Base-by-base conservation (phyloP, 768 basidiomycete species). In the Podaxis carcinomalis region DNA sequence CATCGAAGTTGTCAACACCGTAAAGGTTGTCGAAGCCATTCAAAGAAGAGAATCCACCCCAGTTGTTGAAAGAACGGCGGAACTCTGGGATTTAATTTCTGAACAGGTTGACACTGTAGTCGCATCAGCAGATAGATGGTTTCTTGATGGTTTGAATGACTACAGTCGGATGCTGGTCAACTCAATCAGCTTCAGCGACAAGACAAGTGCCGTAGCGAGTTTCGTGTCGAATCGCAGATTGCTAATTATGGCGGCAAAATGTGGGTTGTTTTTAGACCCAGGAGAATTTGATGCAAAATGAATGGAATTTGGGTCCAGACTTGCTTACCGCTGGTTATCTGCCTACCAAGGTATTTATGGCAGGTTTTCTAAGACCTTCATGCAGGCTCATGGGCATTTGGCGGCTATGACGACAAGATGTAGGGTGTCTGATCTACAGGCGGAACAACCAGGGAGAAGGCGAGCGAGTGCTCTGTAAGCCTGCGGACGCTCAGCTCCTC, bases 21-120 rank as follows among this genome's bases (percentile, higher is more conserved):
- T 77, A 77, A 72, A 81, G 81, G 71, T 76, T 74, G 62, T 81
- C 81, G 66, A 82, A 80, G 64, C 68, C 66, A 61, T 55, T 64
- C 64, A 78, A 59, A 19, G 74, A 77, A 60, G 68, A 63, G 66
- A 73, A 67, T 21, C 78, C 78, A 3, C 72, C 69, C 70, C 76
- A 82, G 69, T 72, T 72, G 51, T 74, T 68, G 68, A 77, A 75
- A 39, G 70, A n/a, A n/a, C n/a, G n/a, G n/a, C n/a, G n/a, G n/a
- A n/a, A n/a, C n/a, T n/a, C n/a, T n/a, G n/a, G n/a, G n/a, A n/a
- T 16, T 28, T 7, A 9, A 35, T n/a, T 27, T n/a, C 27, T 32
- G 23, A 25, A 51, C 1, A 21, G 11, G 50, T 51, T 51, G 23
- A 32, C 50, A 5, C 10, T n/a, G 28, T 27, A 27, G 50, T 27